These are phyloP conservation scores for Coniferiporia sulphurascens DNA, from an alignment of 1,284 basidiomycete species.

Conservation along the genomic window DNA sequence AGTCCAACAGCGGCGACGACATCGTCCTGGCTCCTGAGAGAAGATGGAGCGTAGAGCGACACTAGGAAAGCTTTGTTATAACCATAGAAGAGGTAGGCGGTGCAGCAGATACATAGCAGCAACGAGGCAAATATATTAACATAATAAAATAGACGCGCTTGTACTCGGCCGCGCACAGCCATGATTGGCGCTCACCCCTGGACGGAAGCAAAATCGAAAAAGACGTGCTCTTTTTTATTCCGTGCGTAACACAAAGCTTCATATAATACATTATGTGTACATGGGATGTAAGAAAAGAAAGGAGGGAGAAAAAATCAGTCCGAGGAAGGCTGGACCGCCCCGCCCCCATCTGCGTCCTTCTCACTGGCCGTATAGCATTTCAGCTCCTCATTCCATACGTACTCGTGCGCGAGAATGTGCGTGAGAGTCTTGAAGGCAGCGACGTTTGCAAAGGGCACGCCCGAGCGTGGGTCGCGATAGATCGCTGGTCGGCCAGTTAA, in stretches of 20 bases:
- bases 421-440: conserved; percentile 62
- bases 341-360: background rate
- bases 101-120: background rate
- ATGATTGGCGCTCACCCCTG: background rate
- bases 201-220: background rate
- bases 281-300: background rate
- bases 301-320: background rate
- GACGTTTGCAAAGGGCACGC: conserved; percentile 69
- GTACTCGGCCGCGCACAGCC: background rate
- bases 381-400: conserved; percentile 54
- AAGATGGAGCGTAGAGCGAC: background rate
- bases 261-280: background rate
- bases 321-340: background rate
- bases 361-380: conserved; percentile 42
- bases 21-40: background rate
- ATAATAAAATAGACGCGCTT: background rate
- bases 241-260: too few relatives aligned
- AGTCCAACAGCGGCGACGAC: background rate
- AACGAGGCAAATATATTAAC: background rate
- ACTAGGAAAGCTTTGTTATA: background rate
- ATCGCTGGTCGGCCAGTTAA: conserved; percentile 60
- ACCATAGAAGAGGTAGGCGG: background rate
- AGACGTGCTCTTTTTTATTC: too few relatives aligned
- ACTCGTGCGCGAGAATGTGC: conserved; percentile 55
- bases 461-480: conserved; percentile 73